phyloP scores from a whole-genome alignment of 2,329 filamentous ascomycete genomes.

The Alternaria sp. region DNA sequence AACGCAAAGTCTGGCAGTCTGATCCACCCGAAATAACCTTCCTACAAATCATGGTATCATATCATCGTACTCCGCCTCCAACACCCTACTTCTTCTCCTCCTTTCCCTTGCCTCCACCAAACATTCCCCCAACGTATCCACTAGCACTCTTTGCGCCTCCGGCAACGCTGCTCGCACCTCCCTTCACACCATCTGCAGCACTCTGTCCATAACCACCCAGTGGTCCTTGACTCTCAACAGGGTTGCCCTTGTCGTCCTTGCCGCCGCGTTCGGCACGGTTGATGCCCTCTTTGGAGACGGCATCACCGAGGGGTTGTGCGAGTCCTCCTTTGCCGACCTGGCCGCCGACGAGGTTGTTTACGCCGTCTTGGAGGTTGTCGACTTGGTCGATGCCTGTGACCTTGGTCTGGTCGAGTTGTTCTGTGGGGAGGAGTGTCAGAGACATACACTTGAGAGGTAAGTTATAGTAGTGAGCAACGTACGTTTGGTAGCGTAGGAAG shows the following conservation, averaged over 20 bases:
- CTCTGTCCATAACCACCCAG: slow-evolving; percentile 40
- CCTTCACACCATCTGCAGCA: slow-evolving; percentile 43
- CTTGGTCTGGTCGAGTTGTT: slow-evolving; percentile 72
- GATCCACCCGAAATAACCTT: background rate
- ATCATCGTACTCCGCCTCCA: background rate
- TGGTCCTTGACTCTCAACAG: slow-evolving; percentile 51
- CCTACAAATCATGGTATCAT: slow-evolving; percentile 4
- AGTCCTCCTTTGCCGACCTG: slow-evolving; percentile 74
- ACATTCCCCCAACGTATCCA: slow-evolving; percentile 30
- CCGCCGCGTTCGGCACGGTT: slow-evolving; percentile 70
- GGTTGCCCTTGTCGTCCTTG: slow-evolving; percentile 64
- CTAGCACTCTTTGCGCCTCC: slow-evolving; percentile 38
- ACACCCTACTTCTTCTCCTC: slow-evolving; percentile 23
- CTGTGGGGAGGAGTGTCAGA: slow-evolving; percentile 51
- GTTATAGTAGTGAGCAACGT: no score
- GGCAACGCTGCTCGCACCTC: slow-evolving; percentile 27
- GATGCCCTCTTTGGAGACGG: slow-evolving; percentile 67
- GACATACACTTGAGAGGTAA: no score
- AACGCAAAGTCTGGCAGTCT: background rate
- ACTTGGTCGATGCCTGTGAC: slow-evolving; percentile 71
- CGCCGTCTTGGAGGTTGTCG: slow-evolving; percentile 71
- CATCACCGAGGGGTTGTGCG: slow-evolving; percentile 68
- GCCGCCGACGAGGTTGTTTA: slow-evolving; percentile 66
- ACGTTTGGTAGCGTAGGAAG: slow-evolving; percentile 74
- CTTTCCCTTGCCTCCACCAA: slow-evolving; percentile 27